Conservation (phyloP, 2,329 filamentous ascomycete genomes). For the Cryphonectria japonica region DNA sequence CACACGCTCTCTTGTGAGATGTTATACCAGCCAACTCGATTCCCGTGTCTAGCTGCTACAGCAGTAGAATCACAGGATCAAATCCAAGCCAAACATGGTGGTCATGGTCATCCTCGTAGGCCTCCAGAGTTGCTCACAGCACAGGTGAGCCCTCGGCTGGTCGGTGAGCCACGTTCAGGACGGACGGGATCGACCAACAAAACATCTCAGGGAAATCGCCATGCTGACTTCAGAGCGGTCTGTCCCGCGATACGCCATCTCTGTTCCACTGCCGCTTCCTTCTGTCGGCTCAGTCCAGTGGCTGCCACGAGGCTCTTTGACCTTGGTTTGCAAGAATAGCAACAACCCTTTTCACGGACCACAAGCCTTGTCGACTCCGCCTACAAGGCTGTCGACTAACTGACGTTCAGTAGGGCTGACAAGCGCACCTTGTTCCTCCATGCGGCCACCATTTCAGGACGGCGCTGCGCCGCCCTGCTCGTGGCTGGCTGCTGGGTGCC, state of each 20-base stretch:
- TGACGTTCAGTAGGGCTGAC: slow-evolving; percentile 12
- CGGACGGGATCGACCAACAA: neutral
- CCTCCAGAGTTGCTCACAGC: neutral
- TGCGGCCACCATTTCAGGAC: slow-evolving; percentile 2
- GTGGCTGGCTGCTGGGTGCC: neutral
- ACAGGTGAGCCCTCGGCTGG: neutral
- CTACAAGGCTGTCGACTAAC: slow-evolving; percentile 15
- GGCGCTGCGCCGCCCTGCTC: slow-evolving; percentile 4
- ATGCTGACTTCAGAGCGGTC: neutral
- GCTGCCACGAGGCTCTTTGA: slow-evolving; percentile 5
- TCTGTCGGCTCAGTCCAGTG: too few relatives aligned
- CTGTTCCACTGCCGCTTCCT: slow-evolving; percentile 6
- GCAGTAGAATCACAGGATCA: neutral
- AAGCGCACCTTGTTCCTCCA: neutral
- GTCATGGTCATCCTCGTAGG: neutral
- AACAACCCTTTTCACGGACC: neutral
- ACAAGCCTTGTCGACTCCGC: slow-evolving; percentile 8
- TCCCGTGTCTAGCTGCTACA: neutral
- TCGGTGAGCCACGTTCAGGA: neutral
- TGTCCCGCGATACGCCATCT: neutral
- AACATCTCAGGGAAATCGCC: neutral
- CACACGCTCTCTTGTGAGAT: neutral
- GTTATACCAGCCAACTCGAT: neutral
- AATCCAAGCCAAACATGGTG: neutral
- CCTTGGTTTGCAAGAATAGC: slow-evolving; percentile 2